Percentiles rank a stretch among this genome's conserved stretches.
Evolutionary conservation across 306 rosid species (phyloP).

Genomic region (Castanea crenata): DNA sequence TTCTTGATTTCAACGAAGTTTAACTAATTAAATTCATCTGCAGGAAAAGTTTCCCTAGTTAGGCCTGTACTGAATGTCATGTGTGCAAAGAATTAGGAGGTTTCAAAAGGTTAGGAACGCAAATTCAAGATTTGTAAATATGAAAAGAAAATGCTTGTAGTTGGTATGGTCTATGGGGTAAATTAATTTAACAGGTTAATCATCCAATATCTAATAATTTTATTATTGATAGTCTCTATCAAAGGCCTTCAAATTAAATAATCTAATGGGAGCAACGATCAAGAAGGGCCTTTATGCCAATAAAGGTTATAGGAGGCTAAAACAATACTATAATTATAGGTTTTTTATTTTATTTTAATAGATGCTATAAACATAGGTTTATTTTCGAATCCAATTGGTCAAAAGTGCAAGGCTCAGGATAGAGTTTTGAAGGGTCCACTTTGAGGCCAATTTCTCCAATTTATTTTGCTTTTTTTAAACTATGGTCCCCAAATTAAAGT

Average conservation of each 20-base stretch:
- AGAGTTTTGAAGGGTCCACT: conserved; percentile 26
- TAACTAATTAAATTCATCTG: not conserved
- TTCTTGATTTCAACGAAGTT: too few species aligned
- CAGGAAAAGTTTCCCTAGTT: not conserved
- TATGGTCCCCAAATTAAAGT: conserved; percentile 19
- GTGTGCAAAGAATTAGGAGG: not conserved
- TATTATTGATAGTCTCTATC: conserved; percentile 11
- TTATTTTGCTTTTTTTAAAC: conserved; percentile 4
- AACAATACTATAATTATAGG: conserved; percentile 5
- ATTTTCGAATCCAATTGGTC: conserved; percentile 33
- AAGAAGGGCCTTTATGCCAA: conserved; percentile 37
- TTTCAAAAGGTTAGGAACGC: not conserved
- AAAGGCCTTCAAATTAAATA: conserved; percentile 21
- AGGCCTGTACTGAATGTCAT: not conserved
- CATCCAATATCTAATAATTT: conserved; percentile 2
- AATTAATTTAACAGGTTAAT: not conserved
- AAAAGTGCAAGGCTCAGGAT: conserved; percentile 40
- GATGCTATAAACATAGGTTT: conserved; percentile 10
- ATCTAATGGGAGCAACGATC: conserved; percentile 41
- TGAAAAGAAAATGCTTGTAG: not conserved
- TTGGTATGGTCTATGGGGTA: not conserved
- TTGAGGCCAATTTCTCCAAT: conserved; percentile 28
- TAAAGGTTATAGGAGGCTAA: too few species aligned
- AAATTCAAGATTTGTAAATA: conserved; percentile 9
- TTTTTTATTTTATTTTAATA: not conserved